These are phyloP conservation scores for Diaporthe nobilis DNA, from an alignment of 2,329 filamentous ascomycete species.

Conservation along the genomic window DNA sequence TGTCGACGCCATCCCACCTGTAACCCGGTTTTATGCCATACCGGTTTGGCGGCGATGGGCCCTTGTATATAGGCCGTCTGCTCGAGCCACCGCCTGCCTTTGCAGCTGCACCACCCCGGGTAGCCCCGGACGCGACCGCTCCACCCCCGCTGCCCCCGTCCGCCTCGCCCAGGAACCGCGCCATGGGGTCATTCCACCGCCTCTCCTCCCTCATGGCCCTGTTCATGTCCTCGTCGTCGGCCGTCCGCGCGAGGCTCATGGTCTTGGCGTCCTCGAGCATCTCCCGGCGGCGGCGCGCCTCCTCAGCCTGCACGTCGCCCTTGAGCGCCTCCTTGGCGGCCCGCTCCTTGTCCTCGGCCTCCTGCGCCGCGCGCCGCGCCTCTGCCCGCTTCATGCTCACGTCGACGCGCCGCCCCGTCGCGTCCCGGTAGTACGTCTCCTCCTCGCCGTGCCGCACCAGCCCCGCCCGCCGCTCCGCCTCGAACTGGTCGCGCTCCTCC, in stretches of 20 bases:
- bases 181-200: constrained; percentile 96
- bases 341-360: constrained; percentile 79
- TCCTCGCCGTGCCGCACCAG: constrained; percentile 58
- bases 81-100: constrained; percentile 48
- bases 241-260: constrained; percentile 82
- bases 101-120: constrained; percentile 48
- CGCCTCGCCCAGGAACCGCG: constrained; percentile 77
- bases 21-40: constrained; percentile 95
- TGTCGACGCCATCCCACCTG: constrained; percentile 96
- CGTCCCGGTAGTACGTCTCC: constrained; percentile 96
- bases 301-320: constrained; percentile 83
- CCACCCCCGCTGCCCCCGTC: constrained; percentile 47
- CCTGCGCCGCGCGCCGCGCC: constrained; percentile 74
- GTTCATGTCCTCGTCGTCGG: constrained; percentile 92
- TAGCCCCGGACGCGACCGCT: constrained; percentile 45
- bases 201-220: constrained; percentile 81
- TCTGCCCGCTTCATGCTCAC: constrained; percentile 92
- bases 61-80: constrained; percentile 79
- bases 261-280: constrained; percentile 84
- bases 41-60: constrained; percentile 87
- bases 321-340: constrained; percentile 79
- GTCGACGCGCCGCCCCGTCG: constrained; percentile 94
- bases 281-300: constrained; percentile 75
- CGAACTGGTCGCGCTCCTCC: constrained; percentile 52
- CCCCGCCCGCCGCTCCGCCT: constrained; percentile 51